Evolutionary conservation across 192 early-diverging fungal species (phyloP).

Genomic region (Coemansia reversa): DNA sequence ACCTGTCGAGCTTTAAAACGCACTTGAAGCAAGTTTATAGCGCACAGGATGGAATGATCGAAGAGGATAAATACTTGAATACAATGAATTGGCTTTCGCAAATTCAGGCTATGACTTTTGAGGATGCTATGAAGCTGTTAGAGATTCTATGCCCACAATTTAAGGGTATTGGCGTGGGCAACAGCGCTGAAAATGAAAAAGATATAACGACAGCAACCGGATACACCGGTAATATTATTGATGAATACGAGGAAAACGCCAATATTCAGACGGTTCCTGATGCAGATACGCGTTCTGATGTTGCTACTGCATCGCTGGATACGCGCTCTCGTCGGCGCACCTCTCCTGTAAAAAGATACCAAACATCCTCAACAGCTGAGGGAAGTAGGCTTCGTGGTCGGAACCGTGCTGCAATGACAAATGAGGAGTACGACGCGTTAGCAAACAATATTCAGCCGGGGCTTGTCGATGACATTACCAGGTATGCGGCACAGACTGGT

Average conservation of each 20-base stretch:
- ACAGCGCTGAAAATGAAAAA: neutral
- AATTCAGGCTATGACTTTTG: neutral
- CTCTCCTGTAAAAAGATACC: slow-evolving; percentile 7
- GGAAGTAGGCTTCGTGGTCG: slow-evolving; percentile 30
- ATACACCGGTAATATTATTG: slow-evolving; percentile 12
- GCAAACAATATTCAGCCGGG: slow-evolving; percentile 25
- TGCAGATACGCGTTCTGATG: neutral
- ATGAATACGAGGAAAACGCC: slow-evolving; percentile 1
- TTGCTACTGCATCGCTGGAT: slow-evolving; percentile 7
- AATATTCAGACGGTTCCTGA: slow-evolving; percentile 5
- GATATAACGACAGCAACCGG: neutral
- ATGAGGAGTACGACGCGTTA: slow-evolving; percentile 37
- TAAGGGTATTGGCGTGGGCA: neutral
- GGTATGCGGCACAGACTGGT: slow-evolving; percentile 21
- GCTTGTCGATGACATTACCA: slow-evolving; percentile 18
- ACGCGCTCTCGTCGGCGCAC: slow-evolving; percentile 20
- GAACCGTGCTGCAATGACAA: slow-evolving; percentile 23
- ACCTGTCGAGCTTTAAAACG: neutral
- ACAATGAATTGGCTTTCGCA: slow-evolving; percentile 4
- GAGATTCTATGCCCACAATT: slow-evolving; percentile 11
- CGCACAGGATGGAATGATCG: neutral
- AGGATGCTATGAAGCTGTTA: slow-evolving; percentile 11
- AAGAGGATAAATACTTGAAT: neutral
- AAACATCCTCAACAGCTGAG: slow-evolving; percentile 21
- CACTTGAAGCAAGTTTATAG: neutral